Conservation (phyloP, 202 grass and related monocot species). For the Carex arenaria region DNA sequence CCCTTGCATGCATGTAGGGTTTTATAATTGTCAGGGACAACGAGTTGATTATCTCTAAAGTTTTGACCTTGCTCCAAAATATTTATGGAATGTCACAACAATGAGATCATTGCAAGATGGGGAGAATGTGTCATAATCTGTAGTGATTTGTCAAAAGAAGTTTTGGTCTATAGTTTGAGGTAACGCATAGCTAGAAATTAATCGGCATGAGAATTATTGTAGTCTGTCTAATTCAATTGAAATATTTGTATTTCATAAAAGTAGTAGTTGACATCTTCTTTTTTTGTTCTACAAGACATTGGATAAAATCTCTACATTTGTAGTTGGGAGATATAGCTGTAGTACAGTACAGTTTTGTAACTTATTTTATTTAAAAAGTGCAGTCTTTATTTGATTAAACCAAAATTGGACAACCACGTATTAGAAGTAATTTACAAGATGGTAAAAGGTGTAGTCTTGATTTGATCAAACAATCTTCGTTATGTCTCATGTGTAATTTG, state of each 20-base stretch:
- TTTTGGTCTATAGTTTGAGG: conserved; percentile 85
- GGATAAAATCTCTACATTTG: not conserved
- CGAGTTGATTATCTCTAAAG: conserved; percentile 50
- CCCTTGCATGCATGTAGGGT: conserved; percentile 38
- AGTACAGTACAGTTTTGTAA: too few relatives aligned
- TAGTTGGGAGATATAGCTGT: not conserved
- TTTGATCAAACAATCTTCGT: too few relatives aligned
- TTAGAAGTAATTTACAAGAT: too few relatives aligned
- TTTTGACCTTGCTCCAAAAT: conserved; percentile 72
- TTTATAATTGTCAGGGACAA: conserved; percentile 85
- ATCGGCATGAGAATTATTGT: not conserved
- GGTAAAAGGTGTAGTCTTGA: too few relatives aligned
- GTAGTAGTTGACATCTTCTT: too few relatives aligned
- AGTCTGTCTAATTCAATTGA: not conserved
- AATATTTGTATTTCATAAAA: not conserved
- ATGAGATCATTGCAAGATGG: conserved; percentile 45
- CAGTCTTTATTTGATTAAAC: too few relatives aligned
- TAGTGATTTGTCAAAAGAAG: conserved; percentile 79
- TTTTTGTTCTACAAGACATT: not conserved
- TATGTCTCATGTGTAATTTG: too few relatives aligned
- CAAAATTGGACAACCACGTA: too few relatives aligned
- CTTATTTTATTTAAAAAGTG: too few relatives aligned
- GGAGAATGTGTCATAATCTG: conserved; percentile 43
- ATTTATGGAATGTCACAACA: conserved; percentile 79
- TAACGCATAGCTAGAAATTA: not conserved